These are phyloP conservation scores for Penicillium chermesinum DNA, from an alignment of 495 filamentous ascomycete genomes.

Conservation along the genomic window DNA sequence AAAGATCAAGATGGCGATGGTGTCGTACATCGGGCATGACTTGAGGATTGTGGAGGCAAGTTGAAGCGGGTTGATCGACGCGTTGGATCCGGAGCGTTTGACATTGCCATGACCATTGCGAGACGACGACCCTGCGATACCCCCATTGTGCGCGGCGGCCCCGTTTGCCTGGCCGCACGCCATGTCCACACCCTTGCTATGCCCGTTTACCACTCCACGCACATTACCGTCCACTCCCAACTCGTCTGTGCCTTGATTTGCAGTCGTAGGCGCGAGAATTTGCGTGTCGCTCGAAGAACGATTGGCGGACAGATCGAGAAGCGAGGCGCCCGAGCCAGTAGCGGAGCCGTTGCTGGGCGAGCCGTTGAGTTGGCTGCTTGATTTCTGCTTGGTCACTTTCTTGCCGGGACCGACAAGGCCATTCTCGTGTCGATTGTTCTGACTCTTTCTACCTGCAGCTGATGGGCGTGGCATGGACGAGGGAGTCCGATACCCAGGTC, in stretches of 20 bases:
- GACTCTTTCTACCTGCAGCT: conserved; percentile 55
- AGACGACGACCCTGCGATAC: conserved; percentile 26
- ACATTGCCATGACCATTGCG: conserved; percentile 34
- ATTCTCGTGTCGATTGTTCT: conserved; percentile 81
- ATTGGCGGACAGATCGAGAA: conserved; percentile 41
- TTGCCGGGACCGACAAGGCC: conserved; percentile 79
- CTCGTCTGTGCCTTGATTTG: conserved; percentile 27
- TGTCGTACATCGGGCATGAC: conserved; percentile 89
- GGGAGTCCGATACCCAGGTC: conserved; percentile 44
- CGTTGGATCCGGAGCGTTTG: conserved; percentile 58
- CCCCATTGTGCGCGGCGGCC: conserved; percentile 32
- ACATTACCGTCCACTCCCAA: conserved; percentile 34
- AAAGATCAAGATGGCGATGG: conserved; percentile 95
- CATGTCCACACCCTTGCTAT: conserved; percentile 39
- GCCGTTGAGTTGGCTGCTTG: conserved; percentile 56
- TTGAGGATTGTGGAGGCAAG: conserved; percentile 79
- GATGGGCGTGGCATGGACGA: conserved; percentile 70
- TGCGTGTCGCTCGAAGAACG: conserved; percentile 40
- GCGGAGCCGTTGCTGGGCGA: conserved; percentile 46
- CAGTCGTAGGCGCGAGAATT: conserved; percentile 35
- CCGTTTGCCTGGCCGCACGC: conserved; percentile 34
- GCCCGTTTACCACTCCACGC: conserved; percentile 36
- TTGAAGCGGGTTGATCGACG: conserved; percentile 60
- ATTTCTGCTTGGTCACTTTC: conserved; percentile 67
- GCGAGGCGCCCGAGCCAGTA: conserved; percentile 33